A percentile compares a stretch with the other conserved stretches of the same genome.
These are phyloP conservation scores for Pythium apleroticum DNA, from an alignment of 352 stramenopile species.

Conservation along the genomic window DNA sequence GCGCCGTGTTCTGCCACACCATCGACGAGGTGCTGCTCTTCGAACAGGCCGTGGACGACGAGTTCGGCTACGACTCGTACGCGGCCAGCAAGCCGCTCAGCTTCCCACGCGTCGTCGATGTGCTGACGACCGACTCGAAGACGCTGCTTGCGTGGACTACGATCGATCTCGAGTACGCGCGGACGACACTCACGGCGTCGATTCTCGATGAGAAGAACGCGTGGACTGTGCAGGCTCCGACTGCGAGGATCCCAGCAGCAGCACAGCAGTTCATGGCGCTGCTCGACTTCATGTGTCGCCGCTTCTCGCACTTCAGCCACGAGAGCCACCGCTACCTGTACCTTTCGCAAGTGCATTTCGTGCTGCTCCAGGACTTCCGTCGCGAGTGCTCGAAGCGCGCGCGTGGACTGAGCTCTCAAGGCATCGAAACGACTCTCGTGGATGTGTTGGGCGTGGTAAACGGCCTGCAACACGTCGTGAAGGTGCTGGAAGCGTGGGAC, in stretches of 20 bases:
- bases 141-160: slow-evolving; percentile 71
- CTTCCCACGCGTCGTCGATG: slow-evolving; percentile 64
- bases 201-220: slow-evolving; percentile 15
- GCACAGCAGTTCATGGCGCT: slow-evolving; percentile 46
- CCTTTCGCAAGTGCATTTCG: slow-evolving; percentile 65
- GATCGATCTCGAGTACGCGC: slow-evolving; percentile 55
- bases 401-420: background rate
- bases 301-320: slow-evolving; percentile 60
- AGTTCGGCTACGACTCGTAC: slow-evolving; percentile 63
- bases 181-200: slow-evolving; percentile 29
- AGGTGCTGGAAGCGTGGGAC: slow-evolving; percentile 54
- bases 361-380: slow-evolving; percentile 39
- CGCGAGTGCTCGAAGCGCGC: slow-evolving; percentile 18
- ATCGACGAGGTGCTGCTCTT: slow-evolving; percentile 78
- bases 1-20: slow-evolving; percentile 54
- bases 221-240: slow-evolving; percentile 4
- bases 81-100: slow-evolving; percentile 31
- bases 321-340: slow-evolving; percentile 79
- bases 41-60: slow-evolving; percentile 59
- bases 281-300: slow-evolving; percentile 67
- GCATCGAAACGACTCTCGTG: slow-evolving; percentile 13
- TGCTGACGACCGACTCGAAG: slow-evolving; percentile 48
- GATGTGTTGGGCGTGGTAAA: slow-evolving; percentile 56
- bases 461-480: slow-evolving; percentile 39
- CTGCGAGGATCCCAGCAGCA: background rate